Evolutionary conservation across 1,284 basidiomycete species (phyloP), one percentile per base, ranked within the genome.

Genomic region (Mycosarcoma maydis): DNA sequence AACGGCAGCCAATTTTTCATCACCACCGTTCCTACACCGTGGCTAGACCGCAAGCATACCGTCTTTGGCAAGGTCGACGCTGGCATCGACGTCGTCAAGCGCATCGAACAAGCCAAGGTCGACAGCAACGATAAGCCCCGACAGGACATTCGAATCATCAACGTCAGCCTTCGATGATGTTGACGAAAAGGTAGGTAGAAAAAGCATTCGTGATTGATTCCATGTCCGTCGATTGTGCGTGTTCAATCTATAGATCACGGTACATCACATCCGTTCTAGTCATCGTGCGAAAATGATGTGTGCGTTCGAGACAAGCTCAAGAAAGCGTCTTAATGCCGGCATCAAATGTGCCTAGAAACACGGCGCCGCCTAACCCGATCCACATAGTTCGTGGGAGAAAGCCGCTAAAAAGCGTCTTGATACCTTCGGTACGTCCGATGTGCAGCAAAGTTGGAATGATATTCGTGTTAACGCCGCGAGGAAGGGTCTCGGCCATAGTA

Each of bases 1-100:
- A 99, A 98, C 80, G 96, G 90, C 3, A 92, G 90, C 4, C 95
- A 99, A 82, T 98, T 98, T 86, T 98, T 98, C 84, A 94, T 98
- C 81, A 99, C 96, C 3, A 97, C 94, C 3, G 94, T 90, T 2
- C 90, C 94, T 11, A 92, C 92, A 6, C 92, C 94, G 7, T 97
- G 94, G 93, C 85, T 98, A 49, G 85, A 87, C 64, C 82, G 84
- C 58, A 87, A 87, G 78, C 86, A 87, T 69, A 86, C 85, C 5
- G 83, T 87, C 52, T 87, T 87, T 71, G 86, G 86, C 0, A 80
- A 85, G 17, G 86, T 84, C 3, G 82, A 82, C 1, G 81, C 82
- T 0, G 86, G 86, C 0, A 79, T 87, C 49, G 86, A 87, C 52
- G 84, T 86, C 7, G 82, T 87, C 22, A 85, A 85, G 48, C 92